Conservation (phyloP, 2,329 filamentous ascomycete genomes). For the Didymella lethalis region DNA sequence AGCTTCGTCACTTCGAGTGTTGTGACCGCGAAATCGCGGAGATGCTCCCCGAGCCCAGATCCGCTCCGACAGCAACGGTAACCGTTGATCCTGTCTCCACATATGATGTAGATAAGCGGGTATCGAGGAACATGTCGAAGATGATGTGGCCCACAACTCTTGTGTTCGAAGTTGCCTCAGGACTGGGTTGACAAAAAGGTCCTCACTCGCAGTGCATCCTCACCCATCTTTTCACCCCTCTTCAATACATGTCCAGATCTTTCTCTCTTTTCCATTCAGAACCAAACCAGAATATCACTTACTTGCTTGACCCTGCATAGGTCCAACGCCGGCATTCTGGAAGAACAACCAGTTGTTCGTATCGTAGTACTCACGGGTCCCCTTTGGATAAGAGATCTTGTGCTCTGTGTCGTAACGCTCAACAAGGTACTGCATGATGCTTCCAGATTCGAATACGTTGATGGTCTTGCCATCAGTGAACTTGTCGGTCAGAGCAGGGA, state of each 20-base stretch:
- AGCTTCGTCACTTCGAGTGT: background rate
- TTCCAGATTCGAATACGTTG: conserved; percentile 81
- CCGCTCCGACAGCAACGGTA: background rate
- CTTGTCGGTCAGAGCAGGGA: conserved; percentile 82
- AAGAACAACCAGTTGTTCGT: conserved; percentile 74
- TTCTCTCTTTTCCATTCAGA: background rate
- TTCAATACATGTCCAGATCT: background rate
- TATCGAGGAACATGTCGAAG: background rate
- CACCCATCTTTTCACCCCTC: background rate
- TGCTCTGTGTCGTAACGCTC: conserved; percentile 82
- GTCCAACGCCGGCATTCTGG: conserved; percentile 81
- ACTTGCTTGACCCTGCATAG: conserved; percentile 79
- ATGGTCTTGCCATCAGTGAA: conserved; percentile 77
- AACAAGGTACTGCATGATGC: conserved; percentile 84
- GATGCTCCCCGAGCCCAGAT: background rate
- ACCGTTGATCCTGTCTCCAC: background rate
- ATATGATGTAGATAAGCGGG: background rate
- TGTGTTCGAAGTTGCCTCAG: no score
- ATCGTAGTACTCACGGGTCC: conserved; percentile 78
- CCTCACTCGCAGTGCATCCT: background rate
- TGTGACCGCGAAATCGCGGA: background rate
- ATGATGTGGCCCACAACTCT: background rate
- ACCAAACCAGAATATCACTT: conserved; percentile 20
- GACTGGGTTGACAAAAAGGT: no score
- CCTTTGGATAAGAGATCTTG: conserved; percentile 81